Base-by-base conservation (phyloP, 495 filamentous ascomycete genomes). In the Hypoxylon fuscum region DNA sequence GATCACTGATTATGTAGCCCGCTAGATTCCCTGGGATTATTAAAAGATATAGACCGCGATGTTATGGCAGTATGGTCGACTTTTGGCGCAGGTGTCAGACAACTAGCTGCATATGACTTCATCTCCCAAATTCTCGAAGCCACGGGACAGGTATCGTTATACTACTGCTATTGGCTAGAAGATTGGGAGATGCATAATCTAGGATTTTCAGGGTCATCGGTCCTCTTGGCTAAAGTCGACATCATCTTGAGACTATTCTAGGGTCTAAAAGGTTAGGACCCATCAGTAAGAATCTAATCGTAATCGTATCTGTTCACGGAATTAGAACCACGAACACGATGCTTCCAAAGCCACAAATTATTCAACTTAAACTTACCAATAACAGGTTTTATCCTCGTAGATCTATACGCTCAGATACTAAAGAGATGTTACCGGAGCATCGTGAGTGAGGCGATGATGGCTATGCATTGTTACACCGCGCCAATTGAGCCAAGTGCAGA, bases 381-480 rank as follows among this genome's bases (percentile, higher is more conserved):
- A 29, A 23, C n/a, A 27, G 3, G 45, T 25, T 37, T n/a, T 25
- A 35, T 1, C n/a, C 49, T 17, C 1, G 21, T 42, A 29, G 41
- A 18, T 31, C 37, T 43, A 49, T 8, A 29, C 14, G 11, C 23
- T 27, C 49, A 34, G 25, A 43, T 34, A 51, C 27, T 40, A 41
- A 62, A 20, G 42, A 29, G 29, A 62, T 53, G 57, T 35, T 47
- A 53, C 49, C 32, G 38, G 44, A 27, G 11, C 50, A 62, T 62
- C 20, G 44, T 23, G 50, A 18, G 55, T 41, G 37, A 52, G 38
- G 37, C 35, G 37, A 60, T 41, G 49, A 55, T 55, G 62, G 62
- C 50, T 55, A 57, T 60, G 62, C 51, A 54, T 47, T 40, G 55
- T 56, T 56, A 60, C 56, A 56, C 51, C 40, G 40, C 38, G 38